These are phyloP conservation scores for Athelia sp. DNA, from an alignment of 1,284 basidiomycete genomes.

Conservation along the genomic window DNA sequence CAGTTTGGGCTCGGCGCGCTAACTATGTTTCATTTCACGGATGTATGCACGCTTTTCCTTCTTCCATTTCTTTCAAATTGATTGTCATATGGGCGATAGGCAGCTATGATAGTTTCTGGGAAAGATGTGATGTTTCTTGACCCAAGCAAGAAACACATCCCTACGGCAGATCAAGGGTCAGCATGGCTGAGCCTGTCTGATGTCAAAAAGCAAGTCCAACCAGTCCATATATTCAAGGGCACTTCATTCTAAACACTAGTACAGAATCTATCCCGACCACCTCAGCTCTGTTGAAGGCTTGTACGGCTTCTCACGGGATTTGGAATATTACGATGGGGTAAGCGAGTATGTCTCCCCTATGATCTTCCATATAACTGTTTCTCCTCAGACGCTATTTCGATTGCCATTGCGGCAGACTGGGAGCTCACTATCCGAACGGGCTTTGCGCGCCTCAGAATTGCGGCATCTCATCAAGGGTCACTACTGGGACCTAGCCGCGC, in stretches of 20 bases:
- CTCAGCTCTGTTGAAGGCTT: constrained; percentile 31
- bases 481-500: constrained; percentile 10
- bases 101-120: constrained; percentile 41
- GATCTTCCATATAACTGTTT: background rate
- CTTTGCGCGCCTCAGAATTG: constrained; percentile 6
- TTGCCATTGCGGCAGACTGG: constrained; percentile 27
- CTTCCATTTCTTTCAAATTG: no score
- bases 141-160: constrained; percentile 34
- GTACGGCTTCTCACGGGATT: constrained; percentile 28
- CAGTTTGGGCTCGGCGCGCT: constrained; percentile 46
- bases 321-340: constrained; percentile 33
- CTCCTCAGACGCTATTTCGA: constrained; percentile 41
- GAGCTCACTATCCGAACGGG: constrained; percentile 6
- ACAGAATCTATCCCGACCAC: constrained; percentile 37
- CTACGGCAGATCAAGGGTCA: constrained; percentile 21
- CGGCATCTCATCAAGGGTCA: constrained; percentile 9
- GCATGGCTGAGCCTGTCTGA: constrained; percentile 22
- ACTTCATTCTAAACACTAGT: background rate
- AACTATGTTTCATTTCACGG: constrained; percentile 44
- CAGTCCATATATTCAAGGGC: background rate
- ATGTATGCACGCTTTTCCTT: constrained; percentile 32
- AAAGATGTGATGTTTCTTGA: constrained; percentile 37
- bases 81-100: constrained; percentile 17
- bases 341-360: constrained; percentile 8
- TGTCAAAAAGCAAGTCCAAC: constrained; percentile 23